Percentiles rank a stretch among this genome's conserved stretches.
Conservation (phyloP, 495 filamentous ascomycete genomes). For the Daldinia decipiens region DNA sequence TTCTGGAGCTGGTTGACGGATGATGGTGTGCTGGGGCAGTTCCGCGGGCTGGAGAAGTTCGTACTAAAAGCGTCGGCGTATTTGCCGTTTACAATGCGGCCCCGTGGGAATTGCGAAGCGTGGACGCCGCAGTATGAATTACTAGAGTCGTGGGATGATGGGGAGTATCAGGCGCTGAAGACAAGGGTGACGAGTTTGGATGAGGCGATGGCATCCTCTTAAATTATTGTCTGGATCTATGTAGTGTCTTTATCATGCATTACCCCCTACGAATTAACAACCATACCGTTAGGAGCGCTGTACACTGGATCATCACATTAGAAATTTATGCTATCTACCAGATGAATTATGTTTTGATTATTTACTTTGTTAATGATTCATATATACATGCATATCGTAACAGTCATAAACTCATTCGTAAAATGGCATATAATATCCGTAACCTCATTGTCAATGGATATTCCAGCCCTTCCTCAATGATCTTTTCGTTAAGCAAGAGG, state of each 20-base stretch:
- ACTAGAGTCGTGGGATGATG: conserved; percentile 27
- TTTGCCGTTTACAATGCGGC: conserved; percentile 1
- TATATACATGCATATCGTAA: conserved; percentile 22
- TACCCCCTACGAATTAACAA: background rate
- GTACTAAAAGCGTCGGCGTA: conserved; percentile 36
- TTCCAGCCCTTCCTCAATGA: background rate
- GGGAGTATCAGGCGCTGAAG: conserved; percentile 35
- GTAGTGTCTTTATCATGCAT: background rate
- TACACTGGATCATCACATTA: background rate
- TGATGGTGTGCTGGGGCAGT: conserved; percentile 29
- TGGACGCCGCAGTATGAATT: conserved; percentile 20
- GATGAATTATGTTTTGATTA: conserved; percentile 8
- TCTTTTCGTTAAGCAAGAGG: conserved; percentile 2
- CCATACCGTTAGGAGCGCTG: background rate
- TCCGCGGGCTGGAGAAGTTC: conserved; percentile 30
- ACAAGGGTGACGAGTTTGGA: background rate
- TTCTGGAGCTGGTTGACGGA: conserved; percentile 36
- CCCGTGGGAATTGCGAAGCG: background rate
- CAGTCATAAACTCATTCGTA: background rate
- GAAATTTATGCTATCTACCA: background rate
- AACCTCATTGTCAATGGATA: background rate
- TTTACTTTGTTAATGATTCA: conserved; percentile 12
- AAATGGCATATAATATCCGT: background rate
- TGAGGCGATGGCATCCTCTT: conserved; percentile 5
- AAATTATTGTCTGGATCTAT: background rate